Base-by-base conservation (phyloP, 352 stramenopile genomes). In the Phytophthora melonis region DNA sequence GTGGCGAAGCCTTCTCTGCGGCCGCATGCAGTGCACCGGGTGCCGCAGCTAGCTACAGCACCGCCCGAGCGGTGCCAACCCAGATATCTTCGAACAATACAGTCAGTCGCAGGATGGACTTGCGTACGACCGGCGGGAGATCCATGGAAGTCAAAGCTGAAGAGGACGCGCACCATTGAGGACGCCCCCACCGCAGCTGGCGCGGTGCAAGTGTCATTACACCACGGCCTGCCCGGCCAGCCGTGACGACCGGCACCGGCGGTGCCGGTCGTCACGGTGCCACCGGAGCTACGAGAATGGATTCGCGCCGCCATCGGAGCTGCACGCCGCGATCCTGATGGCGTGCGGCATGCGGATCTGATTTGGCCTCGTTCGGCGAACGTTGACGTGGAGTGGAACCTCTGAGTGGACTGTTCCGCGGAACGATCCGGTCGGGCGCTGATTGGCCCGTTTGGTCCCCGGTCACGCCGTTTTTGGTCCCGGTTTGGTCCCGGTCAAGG, bases 1-100 rank as follows among this genome's bases (percentile, higher is more conserved):
- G 65, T 67, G 58, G 52, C 47, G 39, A 25, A 25, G 23, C 23
- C 23, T 25, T 41, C 54, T 50, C 19, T 27, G 23, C 1, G 54
- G 36, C 8, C 36, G 36, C 36, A 10, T 27, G 19, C 16, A 49
- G 41, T 49, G 41, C 41, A 19, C 57, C 36, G 36, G 14, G 36
- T 43, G 36, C 36, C 36, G 36, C 34, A 41, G 10, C 36, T 32
- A 5, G 27, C 27, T 5, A 43, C 36, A 36, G 57, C 34, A 52
- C 36, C 19, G 32, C 55, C 3, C 34, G 18, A 49, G 27, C 21
- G 56, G 41, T 41, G 11, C 45, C 23, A 3, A 59, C 14, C 41
- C 41, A n/a, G 41, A 49, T 49, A 74, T 74, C 69, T 70, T 79
- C 59, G 68, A 79, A 79, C 62, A 66, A 70, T 67, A 70, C 68